phyloP scores from a whole-genome alignment of 345 rosid genomes.

The Pistacia vera region DNA sequence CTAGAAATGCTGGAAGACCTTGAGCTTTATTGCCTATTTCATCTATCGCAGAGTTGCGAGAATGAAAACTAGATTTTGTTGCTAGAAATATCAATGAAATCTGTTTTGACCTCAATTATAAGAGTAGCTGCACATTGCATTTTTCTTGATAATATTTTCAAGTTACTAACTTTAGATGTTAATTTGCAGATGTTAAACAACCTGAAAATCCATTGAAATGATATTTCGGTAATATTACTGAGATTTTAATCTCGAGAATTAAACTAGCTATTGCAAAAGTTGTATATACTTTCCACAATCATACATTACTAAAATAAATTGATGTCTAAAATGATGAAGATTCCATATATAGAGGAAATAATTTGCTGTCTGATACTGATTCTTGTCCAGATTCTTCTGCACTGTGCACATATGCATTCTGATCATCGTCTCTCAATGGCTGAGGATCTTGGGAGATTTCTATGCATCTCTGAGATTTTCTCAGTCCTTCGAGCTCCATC shows the following conservation, averaged over 20 bases:
- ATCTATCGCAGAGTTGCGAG: not conserved
- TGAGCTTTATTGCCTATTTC: not conserved
- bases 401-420: not conserved
- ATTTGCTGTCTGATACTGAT: not conserved
- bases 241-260: not conserved
- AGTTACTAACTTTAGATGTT: not conserved
- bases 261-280: not conserved
- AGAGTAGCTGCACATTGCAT: not conserved
- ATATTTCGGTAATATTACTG: no score
- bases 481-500: not conserved
- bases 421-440: not conserved
- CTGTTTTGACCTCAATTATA: not conserved
- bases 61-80: not conserved
- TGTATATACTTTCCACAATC: not conserved
- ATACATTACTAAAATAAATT: no score
- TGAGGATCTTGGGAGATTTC: not conserved
- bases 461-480: not conserved
- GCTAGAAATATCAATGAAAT: not conserved
- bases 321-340: not conserved
- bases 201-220: not conserved
- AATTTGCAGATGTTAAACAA: not conserved
- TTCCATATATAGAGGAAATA: not conserved
- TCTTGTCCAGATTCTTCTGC: not conserved
- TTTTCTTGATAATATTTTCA: not conserved
- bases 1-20: not conserved